Evolutionary conservation across 2,329 filamentous ascomycete species (phyloP).

Genomic region (Achaetomium macrosporum): DNA sequence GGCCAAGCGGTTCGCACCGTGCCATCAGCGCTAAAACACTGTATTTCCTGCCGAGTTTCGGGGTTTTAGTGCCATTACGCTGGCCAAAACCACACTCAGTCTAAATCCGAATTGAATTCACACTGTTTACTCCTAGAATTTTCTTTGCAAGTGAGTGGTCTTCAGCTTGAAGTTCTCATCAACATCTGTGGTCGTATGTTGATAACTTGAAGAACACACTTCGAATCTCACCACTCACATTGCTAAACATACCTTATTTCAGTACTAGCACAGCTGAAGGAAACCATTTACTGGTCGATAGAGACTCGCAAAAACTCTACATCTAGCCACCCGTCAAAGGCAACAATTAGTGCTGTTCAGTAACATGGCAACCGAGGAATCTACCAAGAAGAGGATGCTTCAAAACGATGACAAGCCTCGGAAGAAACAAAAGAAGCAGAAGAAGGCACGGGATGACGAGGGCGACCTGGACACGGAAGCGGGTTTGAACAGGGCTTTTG

Average conservation of each 20-base stretch:
- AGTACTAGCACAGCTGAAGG: no score
- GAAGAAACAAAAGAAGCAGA: constrained; percentile 45
- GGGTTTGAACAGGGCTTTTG: constrained; percentile 73
- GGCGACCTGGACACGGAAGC: constrained; percentile 59
- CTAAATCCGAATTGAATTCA: background rate
- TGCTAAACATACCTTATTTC: no score
- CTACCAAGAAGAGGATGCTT: constrained; percentile 49
- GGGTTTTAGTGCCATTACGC: background rate
- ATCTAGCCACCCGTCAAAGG: background rate
- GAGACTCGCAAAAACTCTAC: no score
- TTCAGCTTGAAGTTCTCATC: background rate
- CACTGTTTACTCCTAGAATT: constrained; percentile 6
- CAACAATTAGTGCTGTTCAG: background rate
- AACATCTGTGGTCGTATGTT: background rate
- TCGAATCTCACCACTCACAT: no score
- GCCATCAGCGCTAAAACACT: background rate
- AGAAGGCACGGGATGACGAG: constrained; percentile 49
- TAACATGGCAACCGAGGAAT: constrained; percentile 6
- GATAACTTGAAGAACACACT: background rate
- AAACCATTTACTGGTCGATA: no score
- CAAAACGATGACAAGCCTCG: constrained; percentile 38
- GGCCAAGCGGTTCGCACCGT: background rate
- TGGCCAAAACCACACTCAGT: background rate
- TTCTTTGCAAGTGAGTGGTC: background rate
- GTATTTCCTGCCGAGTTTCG: background rate